Percentiles rank a stretch among this genome's conserved stretches.
Evolutionary conservation across 2,329 filamentous ascomycete species (phyloP).

Genomic region (Emmonsiellopsis sp.): DNA sequence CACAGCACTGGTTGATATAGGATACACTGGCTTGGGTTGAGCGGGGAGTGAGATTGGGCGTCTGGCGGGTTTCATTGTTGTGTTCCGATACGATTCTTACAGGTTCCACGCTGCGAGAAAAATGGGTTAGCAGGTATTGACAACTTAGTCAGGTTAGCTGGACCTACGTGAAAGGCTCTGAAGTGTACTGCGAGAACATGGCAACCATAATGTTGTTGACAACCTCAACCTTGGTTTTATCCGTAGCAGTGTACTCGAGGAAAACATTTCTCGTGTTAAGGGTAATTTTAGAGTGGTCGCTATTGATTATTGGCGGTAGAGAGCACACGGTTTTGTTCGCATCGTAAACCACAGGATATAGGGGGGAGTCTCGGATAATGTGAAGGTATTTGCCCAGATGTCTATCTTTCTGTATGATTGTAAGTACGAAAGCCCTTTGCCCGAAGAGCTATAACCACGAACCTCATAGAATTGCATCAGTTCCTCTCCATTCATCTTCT

Average conservation of each 20-base stretch:
- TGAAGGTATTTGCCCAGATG: conserved; percentile 83
- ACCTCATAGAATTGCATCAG: conserved; percentile 87
- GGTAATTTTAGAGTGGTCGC: conserved; percentile 92
- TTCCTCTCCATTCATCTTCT: conserved; percentile 76
- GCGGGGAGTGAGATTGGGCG: conserved; percentile 70
- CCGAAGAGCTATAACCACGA: conserved; percentile 13
- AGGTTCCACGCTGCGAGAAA: conserved; percentile 58
- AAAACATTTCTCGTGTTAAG: conserved; percentile 86
- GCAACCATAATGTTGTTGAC: conserved; percentile 91
- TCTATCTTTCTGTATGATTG: conserved; percentile 57
- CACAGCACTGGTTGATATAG: conserved; percentile 90
- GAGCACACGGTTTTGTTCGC: conserved; percentile 80
- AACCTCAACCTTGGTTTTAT: conserved; percentile 92
- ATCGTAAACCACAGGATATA: conserved; percentile 95
- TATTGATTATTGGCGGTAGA: conserved; percentile 94
- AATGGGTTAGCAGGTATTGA: too few species aligned
- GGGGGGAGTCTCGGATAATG: conserved; percentile 86
- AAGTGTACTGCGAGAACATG: conserved; percentile 93
- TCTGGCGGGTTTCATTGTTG: conserved; percentile 72
- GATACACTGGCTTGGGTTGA: conserved; percentile 73
- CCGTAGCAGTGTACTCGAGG: conserved; percentile 93
- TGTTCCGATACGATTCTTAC: conserved; percentile 87
- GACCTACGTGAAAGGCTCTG: conserved; percentile 68
- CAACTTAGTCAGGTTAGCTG: not conserved
- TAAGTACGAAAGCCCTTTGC: not conserved